Base-by-base conservation (phyloP, 306 rosid species). In the Astragalus membranaceus region DNA sequence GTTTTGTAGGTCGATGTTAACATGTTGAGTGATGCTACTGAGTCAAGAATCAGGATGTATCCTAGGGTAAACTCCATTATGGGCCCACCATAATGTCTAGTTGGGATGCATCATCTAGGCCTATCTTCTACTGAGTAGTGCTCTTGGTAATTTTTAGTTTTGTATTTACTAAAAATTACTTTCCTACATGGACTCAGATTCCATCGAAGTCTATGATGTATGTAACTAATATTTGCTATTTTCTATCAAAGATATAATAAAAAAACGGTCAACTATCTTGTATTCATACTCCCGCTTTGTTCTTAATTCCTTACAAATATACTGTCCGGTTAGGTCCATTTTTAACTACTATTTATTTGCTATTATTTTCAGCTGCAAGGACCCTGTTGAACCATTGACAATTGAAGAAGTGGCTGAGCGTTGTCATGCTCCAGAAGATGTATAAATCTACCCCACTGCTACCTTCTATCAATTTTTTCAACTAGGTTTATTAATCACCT, bases 371-470 rank as follows among this genome's bases (percentile, higher is more conserved):
- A 90, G 84, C 72, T 80, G 84, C 78, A 75, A 70, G 52, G 70
- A 80, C n/a, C 78, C 84, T 42, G 72, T 76, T 15, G 81, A 80
- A 16, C 75, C 84, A 58, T 76, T 70, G 61, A 75, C 80, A 20
- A 67, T 77, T 63, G 82, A 77, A 67, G 85, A 77, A 73, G 74
- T 78, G 47, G 82, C 79, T 20, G 77, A 77, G 1, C 82, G 76
- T 42, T 81, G 82, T 75, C 97, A 85, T 48, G 74, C 94, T 57
- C 71, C 94, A 29, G 96, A 84, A 77, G 88, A 91, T 77, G 97
- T 91, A 46, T 37, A 16, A 51, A 42, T 55, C 4, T 23, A 29
- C 67, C 46, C 55, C 39, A 23, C 55, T 17, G 47, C 57, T 42
- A 13, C 60, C n/a, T 53, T 44, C 53, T 15, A 15, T 56, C 30